Percentiles rank a stretch among this genome's conserved stretches.
Evolutionary conservation across 495 filamentous ascomycete genomes (phyloP).

Genomic region (Cercophora newfieldiana): DNA sequence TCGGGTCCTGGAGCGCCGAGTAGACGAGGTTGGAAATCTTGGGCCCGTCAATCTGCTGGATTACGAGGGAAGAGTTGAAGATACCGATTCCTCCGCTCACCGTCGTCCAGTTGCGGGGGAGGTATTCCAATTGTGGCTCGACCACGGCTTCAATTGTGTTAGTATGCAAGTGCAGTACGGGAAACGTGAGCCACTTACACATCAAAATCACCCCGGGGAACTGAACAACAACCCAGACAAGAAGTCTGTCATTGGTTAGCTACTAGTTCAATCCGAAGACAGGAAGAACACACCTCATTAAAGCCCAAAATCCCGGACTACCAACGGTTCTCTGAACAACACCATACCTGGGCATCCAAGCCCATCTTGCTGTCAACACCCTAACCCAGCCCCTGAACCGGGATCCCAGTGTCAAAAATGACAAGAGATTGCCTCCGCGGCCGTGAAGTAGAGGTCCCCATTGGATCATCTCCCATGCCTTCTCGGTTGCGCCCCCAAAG

Average conservation of each 20-base stretch:
- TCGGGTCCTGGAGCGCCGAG: too few species aligned
- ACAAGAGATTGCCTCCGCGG: neutral
- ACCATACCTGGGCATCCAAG: neutral
- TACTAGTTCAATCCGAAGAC: neutral
- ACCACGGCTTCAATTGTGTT: neutral
- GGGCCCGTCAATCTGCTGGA: neutral
- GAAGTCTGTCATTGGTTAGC: neutral
- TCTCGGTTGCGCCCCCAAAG: neutral
- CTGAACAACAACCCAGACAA: slow-evolving; percentile 2
- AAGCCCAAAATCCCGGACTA: slow-evolving; percentile 5
- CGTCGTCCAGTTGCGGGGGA: neutral
- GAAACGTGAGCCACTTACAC: neutral
- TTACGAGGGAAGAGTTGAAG: neutral
- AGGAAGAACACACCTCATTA: neutral
- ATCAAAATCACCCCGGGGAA: slow-evolving; percentile 7
- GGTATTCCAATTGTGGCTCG: slow-evolving; percentile 4
- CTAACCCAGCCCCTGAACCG: neutral
- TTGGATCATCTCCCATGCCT: slow-evolving; percentile 7
- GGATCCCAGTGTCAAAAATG: neutral
- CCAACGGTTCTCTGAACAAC: neutral
- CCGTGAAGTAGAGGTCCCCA: slow-evolving; percentile 5
- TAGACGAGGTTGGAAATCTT: neutral
- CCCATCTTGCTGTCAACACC: neutral
- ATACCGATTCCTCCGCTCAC: slow-evolving; percentile 8
- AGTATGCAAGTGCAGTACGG: too few species aligned